These are phyloP conservation scores for Citrus inodora DNA, from an alignment of 345 rosid species.

Conservation along the genomic window DNA sequence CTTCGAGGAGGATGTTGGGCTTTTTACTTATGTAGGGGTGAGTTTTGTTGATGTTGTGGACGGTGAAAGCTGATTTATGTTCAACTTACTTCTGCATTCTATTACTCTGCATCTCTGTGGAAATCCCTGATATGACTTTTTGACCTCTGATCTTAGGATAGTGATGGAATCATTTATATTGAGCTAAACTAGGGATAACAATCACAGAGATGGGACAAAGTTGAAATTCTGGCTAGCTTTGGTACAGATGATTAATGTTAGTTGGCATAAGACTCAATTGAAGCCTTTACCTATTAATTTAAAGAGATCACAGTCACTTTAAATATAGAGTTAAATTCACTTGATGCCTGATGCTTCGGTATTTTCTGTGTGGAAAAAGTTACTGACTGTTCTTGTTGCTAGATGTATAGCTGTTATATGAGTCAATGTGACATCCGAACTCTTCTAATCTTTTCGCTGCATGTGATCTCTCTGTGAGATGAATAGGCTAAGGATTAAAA, in stretches of 20 bases:
- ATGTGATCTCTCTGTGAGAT: not conserved
- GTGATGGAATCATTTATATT: not conserved
- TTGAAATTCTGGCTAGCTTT: not conserved
- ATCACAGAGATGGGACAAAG: not conserved
- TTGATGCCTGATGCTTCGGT: not conserved
- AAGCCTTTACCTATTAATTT: not conserved
- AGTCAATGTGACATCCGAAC: not conserved
- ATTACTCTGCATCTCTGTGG: not conserved
- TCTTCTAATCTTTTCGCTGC: not conserved
- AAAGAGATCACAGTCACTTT: not conserved
- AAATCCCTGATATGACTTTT: not conserved
- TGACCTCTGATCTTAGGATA: not conserved
- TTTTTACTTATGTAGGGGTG: not conserved
- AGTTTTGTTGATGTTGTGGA: not conserved
- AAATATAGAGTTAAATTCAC: not conserved
- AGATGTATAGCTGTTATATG: not conserved
- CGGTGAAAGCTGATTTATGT: not conserved
- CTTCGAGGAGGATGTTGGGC: not conserved
- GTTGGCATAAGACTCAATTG: not conserved
- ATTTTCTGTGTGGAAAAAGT: not conserved
- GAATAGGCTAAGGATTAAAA: not conserved
- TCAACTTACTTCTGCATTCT: not conserved
- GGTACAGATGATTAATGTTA: not conserved
- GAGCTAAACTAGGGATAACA: not conserved
- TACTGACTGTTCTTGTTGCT: not conserved